Conservation (phyloP, 2,329 filamentous ascomycete species). For the Ceratocystis alfenasii region DNA sequence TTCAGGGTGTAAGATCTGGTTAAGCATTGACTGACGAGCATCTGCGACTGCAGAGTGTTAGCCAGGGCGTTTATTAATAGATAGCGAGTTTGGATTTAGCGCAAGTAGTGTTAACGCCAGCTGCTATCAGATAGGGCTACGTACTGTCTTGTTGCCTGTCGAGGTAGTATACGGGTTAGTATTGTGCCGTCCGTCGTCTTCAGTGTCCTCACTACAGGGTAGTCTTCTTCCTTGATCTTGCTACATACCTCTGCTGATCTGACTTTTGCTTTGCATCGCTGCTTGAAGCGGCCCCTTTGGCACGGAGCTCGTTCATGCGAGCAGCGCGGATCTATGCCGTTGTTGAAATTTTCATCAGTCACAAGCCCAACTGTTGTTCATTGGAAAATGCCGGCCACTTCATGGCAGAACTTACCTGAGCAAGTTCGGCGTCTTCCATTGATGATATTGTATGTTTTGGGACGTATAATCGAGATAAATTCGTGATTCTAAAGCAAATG, state of each 20-base stretch:
- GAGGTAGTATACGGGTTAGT: background rate
- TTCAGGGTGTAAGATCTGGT: slow-evolving; percentile 87
- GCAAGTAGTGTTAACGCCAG: background rate
- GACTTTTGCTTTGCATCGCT: slow-evolving; percentile 47
- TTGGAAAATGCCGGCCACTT: background rate
- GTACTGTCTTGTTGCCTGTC: slow-evolving; percentile 28
- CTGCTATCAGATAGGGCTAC: slow-evolving; percentile 15
- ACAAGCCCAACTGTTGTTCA: background rate
- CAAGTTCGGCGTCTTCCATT: slow-evolving; percentile 38
- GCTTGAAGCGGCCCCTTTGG: slow-evolving; percentile 46
- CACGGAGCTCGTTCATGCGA: slow-evolving; percentile 83
- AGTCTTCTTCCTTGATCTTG: background rate
- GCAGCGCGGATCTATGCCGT: slow-evolving; percentile 67
- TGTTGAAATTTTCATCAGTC: background rate
- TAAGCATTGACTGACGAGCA: slow-evolving; percentile 64
- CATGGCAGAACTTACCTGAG: slow-evolving; percentile 28
- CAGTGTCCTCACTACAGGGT: slow-evolving; percentile 23
- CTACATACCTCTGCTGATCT: slow-evolving; percentile 33
- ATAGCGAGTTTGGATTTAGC: background rate
- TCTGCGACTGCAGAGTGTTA: slow-evolving; percentile 37
- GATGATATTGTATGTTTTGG: slow-evolving; percentile 17
- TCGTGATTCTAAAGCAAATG: too few species aligned
- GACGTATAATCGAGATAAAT: too few species aligned
- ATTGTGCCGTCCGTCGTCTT: background rate
- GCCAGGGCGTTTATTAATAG: background rate